Percentiles rank a stretch among this genome's conserved stretches.
Conservation (phyloP, 129 eudicot genomes). For the Helichrysum umbraculigerum region DNA sequence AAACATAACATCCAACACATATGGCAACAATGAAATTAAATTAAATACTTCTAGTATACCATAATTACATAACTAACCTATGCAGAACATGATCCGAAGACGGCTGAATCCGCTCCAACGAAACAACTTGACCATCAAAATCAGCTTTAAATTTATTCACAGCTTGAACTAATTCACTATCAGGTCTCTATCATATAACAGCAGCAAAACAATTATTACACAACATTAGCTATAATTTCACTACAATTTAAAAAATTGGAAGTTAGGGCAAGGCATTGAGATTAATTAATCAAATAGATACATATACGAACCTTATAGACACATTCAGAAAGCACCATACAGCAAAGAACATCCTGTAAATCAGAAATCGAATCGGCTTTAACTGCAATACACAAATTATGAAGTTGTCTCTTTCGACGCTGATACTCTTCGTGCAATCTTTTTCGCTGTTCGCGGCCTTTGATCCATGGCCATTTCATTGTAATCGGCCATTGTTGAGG, state of each 20-base stretch:
- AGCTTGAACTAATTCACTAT: constrained; percentile 77
- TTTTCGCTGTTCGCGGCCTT: constrained; percentile 70
- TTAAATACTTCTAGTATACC: background rate
- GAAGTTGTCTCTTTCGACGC: constrained; percentile 67
- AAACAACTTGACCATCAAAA: constrained; percentile 88
- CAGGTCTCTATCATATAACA: constrained; percentile 69
- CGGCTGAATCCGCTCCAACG: constrained; percentile 92
- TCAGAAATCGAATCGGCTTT: constrained; percentile 86
- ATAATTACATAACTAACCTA: constrained; percentile 45
- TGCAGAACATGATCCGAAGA: constrained; percentile 98
- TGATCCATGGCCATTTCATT: constrained; percentile 91
- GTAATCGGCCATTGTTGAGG: constrained; percentile 61
- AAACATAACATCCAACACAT: constrained; percentile 8
- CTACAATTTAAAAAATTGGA: background rate
- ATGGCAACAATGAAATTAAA: background rate
- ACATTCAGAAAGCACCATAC: constrained; percentile 95
- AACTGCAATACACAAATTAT: constrained; percentile 64
- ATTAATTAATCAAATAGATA: background rate
- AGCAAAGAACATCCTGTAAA: constrained; percentile 91
- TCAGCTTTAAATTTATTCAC: constrained; percentile 93
- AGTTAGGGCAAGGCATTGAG: background rate
- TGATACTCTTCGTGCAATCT: constrained; percentile 71
- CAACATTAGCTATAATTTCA: background rate
- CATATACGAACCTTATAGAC: constrained; percentile 73
- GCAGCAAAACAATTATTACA: background rate